These are phyloP conservation scores for Linnemannia zychae DNA, from an alignment of 192 early-diverging fungal genomes.

Conservation along the genomic window DNA sequence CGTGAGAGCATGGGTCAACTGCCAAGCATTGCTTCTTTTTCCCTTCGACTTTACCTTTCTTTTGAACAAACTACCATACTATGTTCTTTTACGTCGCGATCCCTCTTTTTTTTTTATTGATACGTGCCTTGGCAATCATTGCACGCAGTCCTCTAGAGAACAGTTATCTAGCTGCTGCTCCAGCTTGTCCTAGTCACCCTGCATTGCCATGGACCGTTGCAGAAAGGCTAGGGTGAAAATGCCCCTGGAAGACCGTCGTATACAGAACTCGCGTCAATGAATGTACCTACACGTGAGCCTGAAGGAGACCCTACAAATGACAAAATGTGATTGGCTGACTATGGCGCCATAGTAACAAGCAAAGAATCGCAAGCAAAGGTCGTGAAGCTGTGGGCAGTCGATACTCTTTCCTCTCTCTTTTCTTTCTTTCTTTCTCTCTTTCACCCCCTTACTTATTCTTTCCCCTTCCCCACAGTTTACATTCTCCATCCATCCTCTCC, in stretches of 20 bases:
- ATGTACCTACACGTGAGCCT: neutral
- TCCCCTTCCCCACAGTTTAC: neutral
- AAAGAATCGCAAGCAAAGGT: neutral
- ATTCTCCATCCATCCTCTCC: neutral
- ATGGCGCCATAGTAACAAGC: constrained; percentile 7
- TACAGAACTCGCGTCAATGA: neutral
- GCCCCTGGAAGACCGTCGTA: too few relatives aligned
- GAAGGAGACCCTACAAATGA: neutral
- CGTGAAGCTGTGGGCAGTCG: neutral
- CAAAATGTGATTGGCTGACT: constrained; percentile 10
- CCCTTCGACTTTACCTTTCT: neutral
- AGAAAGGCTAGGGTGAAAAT: too few relatives aligned
- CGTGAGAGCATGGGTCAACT: neutral
- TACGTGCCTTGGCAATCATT: too few relatives aligned
- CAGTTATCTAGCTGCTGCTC: too few relatives aligned
- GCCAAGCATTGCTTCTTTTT: neutral
- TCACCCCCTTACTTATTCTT: neutral
- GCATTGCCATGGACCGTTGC: too few relatives aligned
- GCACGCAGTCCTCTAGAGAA: too few relatives aligned
- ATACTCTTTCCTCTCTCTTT: neutral
- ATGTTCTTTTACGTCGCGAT: neutral
- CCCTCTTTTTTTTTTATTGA: neutral
- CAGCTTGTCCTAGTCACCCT: too few relatives aligned
- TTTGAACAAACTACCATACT: neutral
- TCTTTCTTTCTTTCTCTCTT: neutral